Evolutionary conservation across 257 asterid genomes (phyloP), one percentile per base, ranked within the genome.

Genomic region (Solanum gandarillasii): DNA sequence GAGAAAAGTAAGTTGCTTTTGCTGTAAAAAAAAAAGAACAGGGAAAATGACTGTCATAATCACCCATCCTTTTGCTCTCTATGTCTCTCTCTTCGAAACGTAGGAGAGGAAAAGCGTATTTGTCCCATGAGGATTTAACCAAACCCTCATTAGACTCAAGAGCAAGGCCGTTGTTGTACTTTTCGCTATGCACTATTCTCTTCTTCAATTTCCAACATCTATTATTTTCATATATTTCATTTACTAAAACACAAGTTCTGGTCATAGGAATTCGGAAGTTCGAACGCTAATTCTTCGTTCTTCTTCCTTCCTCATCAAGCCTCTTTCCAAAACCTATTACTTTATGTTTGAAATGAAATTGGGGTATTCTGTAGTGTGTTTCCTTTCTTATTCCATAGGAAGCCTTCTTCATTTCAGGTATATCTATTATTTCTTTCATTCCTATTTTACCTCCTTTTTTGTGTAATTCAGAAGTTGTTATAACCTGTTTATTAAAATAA

Each of bases 91-190:
- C 35, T 78, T 90, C 92, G 89, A 88, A 89, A 87, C 88, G 83
- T 89, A 36, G 88, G 92, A 91, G 96, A 89, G 95, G 89, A 87
- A 93, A 92, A 94, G 85, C 88, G 29, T 73, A 21, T 23, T 78
- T 62, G 46, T 86, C 20, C 43, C n/a, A 23, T 46, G 68, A 39
- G 12, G 74, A 74, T 48, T 65, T 73, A 38, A 83, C 38, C 84
- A 41, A 79, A 41, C 23, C 84, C 60, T 79, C 38, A 25, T 25
- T 79, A 1, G 84, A 14, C 65, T 79, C 65, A 41, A 79, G 84
- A 43, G 65, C 65, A 21, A 75, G 62, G 14, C 84, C 31, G 23
- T 76, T 21, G 2, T 6, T 32, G 70, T 72, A 65, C 74, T 90
- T 91, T 52, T 11, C 55, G 65, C 18, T 11, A 21, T 84, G 86